Evolutionary conservation across 2,329 filamentous ascomycete species (phyloP).

Genomic region (Trichoderma koningiopsis): DNA sequence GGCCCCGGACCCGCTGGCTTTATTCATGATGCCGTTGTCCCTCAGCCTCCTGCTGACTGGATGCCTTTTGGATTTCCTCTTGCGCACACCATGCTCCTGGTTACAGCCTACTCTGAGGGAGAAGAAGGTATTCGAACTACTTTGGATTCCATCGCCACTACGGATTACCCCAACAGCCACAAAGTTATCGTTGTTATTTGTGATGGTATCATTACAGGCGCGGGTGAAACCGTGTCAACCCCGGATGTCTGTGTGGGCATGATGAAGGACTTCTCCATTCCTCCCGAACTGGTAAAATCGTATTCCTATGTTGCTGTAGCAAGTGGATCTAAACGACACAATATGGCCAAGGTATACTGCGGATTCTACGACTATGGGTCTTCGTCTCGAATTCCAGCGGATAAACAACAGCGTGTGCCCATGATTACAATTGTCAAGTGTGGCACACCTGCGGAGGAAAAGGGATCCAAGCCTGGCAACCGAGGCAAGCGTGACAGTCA

Average conservation of each 20-base stretch:
- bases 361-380: constrained; percentile 97
- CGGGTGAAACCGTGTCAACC: constrained; percentile 83
- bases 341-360: constrained; percentile 98
- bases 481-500: constrained; percentile 98
- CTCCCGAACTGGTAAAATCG: constrained; percentile 78
- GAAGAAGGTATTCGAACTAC: constrained; percentile 91
- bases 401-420: constrained; percentile 94
- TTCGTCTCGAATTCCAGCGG: constrained; percentile 73
- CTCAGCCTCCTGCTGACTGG: constrained; percentile 94
- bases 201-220: constrained; percentile 95
- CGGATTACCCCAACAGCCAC: constrained; percentile 98
- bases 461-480: constrained; percentile 87
- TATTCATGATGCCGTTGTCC: constrained; percentile 92
- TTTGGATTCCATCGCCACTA: constrained; percentile 92
- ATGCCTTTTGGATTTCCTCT: constrained; percentile 95
- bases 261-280: constrained; percentile 88
- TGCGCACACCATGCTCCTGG: constrained; percentile 89
- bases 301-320: constrained; percentile 98
- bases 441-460: constrained; percentile 84
- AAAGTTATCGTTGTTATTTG: constrained; percentile 96
- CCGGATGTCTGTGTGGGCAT: constrained; percentile 89
- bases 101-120: constrained; percentile 96
- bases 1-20: constrained; percentile 86
- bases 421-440: constrained; percentile 98
- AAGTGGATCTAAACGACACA: constrained; percentile 94